Base-by-base conservation (phyloP, 768 basidiomycete species). In the Leccinum imitatum region DNA sequence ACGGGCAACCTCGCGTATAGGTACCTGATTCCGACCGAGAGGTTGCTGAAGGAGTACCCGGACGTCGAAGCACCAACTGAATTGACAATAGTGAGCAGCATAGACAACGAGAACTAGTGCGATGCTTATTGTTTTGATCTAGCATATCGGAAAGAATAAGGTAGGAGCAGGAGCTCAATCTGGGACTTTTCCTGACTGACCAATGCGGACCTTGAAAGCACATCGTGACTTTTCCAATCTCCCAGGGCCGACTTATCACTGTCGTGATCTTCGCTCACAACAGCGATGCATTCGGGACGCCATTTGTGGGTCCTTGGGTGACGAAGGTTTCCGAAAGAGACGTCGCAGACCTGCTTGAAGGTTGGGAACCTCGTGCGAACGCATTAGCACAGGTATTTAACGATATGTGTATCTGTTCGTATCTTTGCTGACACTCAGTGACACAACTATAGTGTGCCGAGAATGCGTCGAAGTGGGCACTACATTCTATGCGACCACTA, bases 391-490 rank as follows among this genome's bases (percentile, higher is more conserved):
- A 65, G 62, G 58, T 68, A 58, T 48, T 2, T 37, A 11, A 64
- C 14, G 3, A 25, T 27, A 11, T 10, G 4, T 0, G 13, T 3
- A 3, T 13, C 31, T 0, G 1, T 17, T 30, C 27, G 30, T n/a
- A 14, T 10, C 9, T 50, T 35, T 23, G 17, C 23, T 25, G 35
- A 57, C 21, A 50, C 15, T 30, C 30, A 30, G 30, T 30, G 9
- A 30, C 30, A 30, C 30, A 30, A 39, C 5, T 19, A 23, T 57
- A 80, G 78, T 75, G 73, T 55, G 66, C 76, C 21, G 67, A 74
- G 25, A 66, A 65, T 7, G 72, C 78, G 2, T 76, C 71, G 17
- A 75, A 71, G 64, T 84, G 82, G 80, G 76, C 77, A 4, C 64
- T 84, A 6, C 77, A 80, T 60, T 65, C 67, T 39, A 39, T 39